Percentiles rank a stretch among this genome's conserved stretches.
phyloP scores from a whole-genome alignment of 2,329 filamentous ascomycete species.

The Canariomyces notabilis region DNA sequence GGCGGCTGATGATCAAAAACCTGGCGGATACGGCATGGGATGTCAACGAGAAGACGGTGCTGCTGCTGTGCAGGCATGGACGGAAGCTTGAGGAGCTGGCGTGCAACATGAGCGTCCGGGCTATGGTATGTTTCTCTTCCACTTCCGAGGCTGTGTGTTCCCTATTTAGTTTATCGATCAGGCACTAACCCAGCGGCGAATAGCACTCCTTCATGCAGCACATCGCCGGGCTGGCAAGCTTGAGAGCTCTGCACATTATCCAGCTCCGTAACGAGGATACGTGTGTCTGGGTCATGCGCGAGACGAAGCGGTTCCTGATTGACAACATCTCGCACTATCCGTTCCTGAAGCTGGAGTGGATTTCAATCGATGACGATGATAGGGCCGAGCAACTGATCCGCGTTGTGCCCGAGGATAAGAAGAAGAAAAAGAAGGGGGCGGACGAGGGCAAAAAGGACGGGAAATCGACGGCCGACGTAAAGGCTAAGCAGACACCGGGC shows the following conservation, averaged over 20 bases:
- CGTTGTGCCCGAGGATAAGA: constrained; percentile 27
- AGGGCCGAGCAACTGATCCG: constrained; percentile 46
- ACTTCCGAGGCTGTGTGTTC: not conserved
- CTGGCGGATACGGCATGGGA: constrained; percentile 52
- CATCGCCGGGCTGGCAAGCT: constrained; percentile 46
- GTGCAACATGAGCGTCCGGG: constrained; percentile 47
- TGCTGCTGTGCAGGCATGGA: constrained; percentile 49
- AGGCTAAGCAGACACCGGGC: constrained; percentile 22
- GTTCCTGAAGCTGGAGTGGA: constrained; percentile 52
- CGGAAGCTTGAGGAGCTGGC: constrained; percentile 50
- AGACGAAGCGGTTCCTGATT: constrained; percentile 54
- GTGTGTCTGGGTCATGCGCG: constrained; percentile 51
- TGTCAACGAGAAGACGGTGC: constrained; percentile 48
- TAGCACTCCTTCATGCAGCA: constrained; percentile 56
- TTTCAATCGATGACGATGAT: constrained; percentile 49
- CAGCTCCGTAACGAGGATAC: constrained; percentile 52
- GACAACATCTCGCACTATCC: constrained; percentile 54
- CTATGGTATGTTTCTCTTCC: constrained; percentile 43
- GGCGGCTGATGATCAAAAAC: constrained; percentile 57
- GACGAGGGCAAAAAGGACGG: constrained; percentile 33
- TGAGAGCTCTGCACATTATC: constrained; percentile 53
- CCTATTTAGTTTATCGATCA: not conserved
- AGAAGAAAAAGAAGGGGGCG: constrained; percentile 25
- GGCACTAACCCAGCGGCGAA: not conserved
- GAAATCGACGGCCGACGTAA: constrained; percentile 22